Evolutionary conservation across 2,329 filamentous ascomycete genomes (phyloP), one percentile per base, ranked within the genome.

Genomic region (Botrytis elliptica): DNA sequence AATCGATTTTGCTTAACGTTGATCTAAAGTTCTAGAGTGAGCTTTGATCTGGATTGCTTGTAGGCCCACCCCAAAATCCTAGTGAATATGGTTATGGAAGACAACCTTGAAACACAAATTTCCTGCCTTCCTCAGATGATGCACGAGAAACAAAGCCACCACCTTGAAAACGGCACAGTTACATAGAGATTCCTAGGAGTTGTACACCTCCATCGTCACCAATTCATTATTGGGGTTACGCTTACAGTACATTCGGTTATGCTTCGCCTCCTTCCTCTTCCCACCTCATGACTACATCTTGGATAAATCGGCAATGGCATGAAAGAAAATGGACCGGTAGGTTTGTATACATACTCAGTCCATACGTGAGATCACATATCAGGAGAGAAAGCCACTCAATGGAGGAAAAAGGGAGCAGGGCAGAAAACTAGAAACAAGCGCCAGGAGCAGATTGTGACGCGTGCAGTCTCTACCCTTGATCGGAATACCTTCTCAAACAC

Each of bases 71-170:
- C 36, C 7, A 33, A 70, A 59, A 16, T 33, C 38, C 33, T 29
- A 29, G 52, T 29, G 52, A 57, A 57, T n/a, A n/a, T 57, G 25
- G 52, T 57, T n/a, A n/a, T 57, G 52, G n/a, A 22, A 55, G 60
- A 8, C n/a, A 70, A 62, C 46, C 46, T 49, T 46, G 62, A 72
- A 72, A 72, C 70, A 57, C 70, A 72, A 72, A 72, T 55, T 57
- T 68, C 66, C 65, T 68, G 65, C 60, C 36, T 20, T 72, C 40
- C 60, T 49, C 33, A 65, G 44, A 40, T 71, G 62, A 62, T 71
- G 70, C 70, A 65, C 22, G 44, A 33, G 42, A 44, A 64, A 52
- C 62, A 63, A 64, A 65, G 59, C 42, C 44, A 40, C 29, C 33
- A 33, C n/a, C 60, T 49, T 42, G 70, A 42, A 57, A 42, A 49